Base-by-base conservation (phyloP, 1,284 basidiomycete species). In the Sanghuangporus sanghuang region DNA sequence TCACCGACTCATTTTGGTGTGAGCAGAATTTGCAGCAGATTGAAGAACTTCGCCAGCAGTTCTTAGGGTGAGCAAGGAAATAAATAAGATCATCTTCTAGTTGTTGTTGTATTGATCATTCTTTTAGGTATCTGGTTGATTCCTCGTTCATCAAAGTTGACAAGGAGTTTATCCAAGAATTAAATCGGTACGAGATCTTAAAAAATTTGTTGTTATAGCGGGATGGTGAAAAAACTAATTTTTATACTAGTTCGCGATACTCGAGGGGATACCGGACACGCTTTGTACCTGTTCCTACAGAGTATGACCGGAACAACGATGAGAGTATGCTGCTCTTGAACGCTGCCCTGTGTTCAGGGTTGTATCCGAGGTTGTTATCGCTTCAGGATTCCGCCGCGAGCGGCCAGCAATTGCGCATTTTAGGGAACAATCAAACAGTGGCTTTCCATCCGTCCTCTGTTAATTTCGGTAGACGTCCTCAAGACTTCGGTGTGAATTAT, bases 41-140 rank as follows among this genome's bases (percentile, higher is more conserved):
- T 56, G 97, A 99, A 73, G 97, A 99, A 72, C 81, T 99, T 36
- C 87, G 96, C 6, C 95, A 97, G 71, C 96, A 98, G 74, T 91
- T 97, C 69, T 80, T 98, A 48, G 86, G 90, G 82, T 92, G 69
- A 68, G 77, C 70, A 35, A 27, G 32, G 21, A 36, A 4, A 50
- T 46, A 18, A 27, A 27, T 14, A 54, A 35, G 16, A 18, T 7
- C 23, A 18, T 27, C 52, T 42, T 7, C 40, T 49, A 63, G 57
- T 57, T 50, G 53, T 57, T 50, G 53, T 46, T 56, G 18, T 7
- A 54, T 11, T 59, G 50, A 52, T 32, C 23, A 23, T 16, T 44
- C 18, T n/a, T 32, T 48, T 59, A 90, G 89, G 16, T 91, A 92
- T 71, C 78, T 98, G 40, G 83, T 97, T 18, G 96, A 98, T 73